Conservation (phyloP, 441 rosid genomes). For the Sinapis alba region DNA sequence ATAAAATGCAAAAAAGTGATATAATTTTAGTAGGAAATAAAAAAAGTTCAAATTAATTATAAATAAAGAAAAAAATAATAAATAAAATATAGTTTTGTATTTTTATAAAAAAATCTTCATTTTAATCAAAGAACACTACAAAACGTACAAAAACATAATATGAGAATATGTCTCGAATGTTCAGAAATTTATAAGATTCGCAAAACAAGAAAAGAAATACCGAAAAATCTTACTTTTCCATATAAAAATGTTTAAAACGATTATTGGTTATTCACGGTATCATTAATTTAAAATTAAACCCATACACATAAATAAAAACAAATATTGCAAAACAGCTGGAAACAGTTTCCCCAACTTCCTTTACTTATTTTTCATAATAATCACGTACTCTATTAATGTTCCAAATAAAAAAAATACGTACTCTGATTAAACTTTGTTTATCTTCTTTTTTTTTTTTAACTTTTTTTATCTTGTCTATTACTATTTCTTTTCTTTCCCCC, state of each 20-base stretch:
- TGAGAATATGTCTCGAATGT: not conserved
- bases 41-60: not conserved
- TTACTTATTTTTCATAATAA: not conserved
- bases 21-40: not conserved
- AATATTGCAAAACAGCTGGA: slow-evolving; percentile 40
- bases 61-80: not conserved
- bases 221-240: not conserved
- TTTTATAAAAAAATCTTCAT: not conserved
- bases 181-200: not conserved
- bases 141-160: not conserved
- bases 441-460: not conserved
- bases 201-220: not conserved
- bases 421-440: not conserved
- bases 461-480: not conserved
- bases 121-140: not conserved
- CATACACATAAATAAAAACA: slow-evolving; percentile 1
- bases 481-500: not conserved
- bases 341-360: slow-evolving; percentile 23
- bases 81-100: not conserved
- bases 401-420: slow-evolving; percentile 14
- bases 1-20: not conserved
- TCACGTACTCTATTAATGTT: slow-evolving; percentile 8
- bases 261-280: slow-evolving; percentile 11
- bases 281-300: not conserved
- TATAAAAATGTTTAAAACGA: not conserved